Percentiles rank a stretch among this genome's conserved stretches.
phyloP scores from a whole-genome alignment of 2,329 filamentous ascomycete genomes.

The Talaromyces sp. region DNA sequence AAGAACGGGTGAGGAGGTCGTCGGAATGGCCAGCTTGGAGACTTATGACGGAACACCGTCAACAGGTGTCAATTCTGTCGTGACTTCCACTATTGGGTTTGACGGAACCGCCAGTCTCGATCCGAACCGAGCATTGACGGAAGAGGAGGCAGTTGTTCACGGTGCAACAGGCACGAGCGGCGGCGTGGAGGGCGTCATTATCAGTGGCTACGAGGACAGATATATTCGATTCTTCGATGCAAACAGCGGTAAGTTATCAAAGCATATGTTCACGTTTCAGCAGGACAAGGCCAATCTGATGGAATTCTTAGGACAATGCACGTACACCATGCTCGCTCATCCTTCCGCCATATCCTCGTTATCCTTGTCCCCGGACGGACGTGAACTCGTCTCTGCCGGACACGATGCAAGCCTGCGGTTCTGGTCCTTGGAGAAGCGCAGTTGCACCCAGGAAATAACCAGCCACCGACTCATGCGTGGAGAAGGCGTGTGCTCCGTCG shows the following conservation, averaged over 20 bases:
- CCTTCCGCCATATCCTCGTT: slow-evolving; percentile 88
- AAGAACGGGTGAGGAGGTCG: slow-evolving; percentile 82
- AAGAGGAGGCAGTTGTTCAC: slow-evolving; percentile 67
- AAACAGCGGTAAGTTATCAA: slow-evolving; percentile 76
- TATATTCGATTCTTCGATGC: slow-evolving; percentile 98
- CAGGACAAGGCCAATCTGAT: background rate
- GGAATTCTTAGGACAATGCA: slow-evolving; percentile 78
- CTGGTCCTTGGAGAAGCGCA: slow-evolving; percentile 94
- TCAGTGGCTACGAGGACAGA: slow-evolving; percentile 93
- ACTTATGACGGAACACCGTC: slow-evolving; percentile 85
- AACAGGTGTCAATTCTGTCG: slow-evolving; percentile 83
- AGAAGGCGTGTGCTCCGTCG: slow-evolving; percentile 88
- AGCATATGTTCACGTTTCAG: background rate
- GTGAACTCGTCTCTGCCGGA: slow-evolving; percentile 90
- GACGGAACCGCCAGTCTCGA: slow-evolving; percentile 63
- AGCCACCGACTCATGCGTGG: slow-evolving; percentile 91
- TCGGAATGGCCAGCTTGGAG: slow-evolving; percentile 87
- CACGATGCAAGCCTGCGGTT: slow-evolving; percentile 94
- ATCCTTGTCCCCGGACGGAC: slow-evolving; percentile 86
- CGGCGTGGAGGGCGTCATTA: slow-evolving; percentile 86
- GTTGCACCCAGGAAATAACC: slow-evolving; percentile 92
- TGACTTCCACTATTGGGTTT: slow-evolving; percentile 77
- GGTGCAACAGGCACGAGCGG: slow-evolving; percentile 80
- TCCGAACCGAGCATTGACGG: slow-evolving; percentile 57
- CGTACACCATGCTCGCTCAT: slow-evolving; percentile 97